Evolutionary conservation across 306 rosid genomes (phyloP).

Genomic region (Acmispon strigosus): DNA sequence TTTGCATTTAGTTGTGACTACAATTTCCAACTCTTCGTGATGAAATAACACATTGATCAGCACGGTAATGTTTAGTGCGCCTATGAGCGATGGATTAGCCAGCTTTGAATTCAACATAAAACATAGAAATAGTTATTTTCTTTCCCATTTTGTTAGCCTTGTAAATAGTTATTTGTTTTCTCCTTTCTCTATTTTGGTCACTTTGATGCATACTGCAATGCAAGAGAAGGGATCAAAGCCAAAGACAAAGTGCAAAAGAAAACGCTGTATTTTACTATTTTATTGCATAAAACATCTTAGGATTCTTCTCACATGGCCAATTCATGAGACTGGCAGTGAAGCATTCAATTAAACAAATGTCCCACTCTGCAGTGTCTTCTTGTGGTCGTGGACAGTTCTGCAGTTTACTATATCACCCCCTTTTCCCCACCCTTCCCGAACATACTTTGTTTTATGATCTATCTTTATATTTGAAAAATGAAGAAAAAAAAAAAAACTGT

Average conservation of each 20-base stretch:
- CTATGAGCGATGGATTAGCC: too few species aligned
- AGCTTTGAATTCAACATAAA: too few species aligned
- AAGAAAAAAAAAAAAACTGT: background rate
- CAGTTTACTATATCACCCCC: slow-evolving; percentile 1
- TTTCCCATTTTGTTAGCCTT: background rate
- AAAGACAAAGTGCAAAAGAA: slow-evolving; percentile 8
- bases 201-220: background rate
- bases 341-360: slow-evolving; percentile 24
- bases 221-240: background rate
- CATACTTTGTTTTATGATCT: slow-evolving; percentile 8
- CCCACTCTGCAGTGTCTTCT: slow-evolving; percentile 24
- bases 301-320: slow-evolving; percentile 34
- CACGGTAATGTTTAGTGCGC: too few species aligned
- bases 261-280: slow-evolving; percentile 15
- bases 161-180: background rate
- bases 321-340: slow-evolving; percentile 12
- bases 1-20: too few species aligned
- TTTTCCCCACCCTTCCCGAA: slow-evolving; percentile 9
- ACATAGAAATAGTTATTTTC: too few species aligned
- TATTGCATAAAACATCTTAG: slow-evolving; percentile 29
- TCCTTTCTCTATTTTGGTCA: background rate
- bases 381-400: background rate
- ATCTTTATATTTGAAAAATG: too few species aligned
- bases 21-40: too few species aligned
- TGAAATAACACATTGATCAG: too few species aligned